A percentile compares a stretch with the other conserved stretches of the same genome.
These are phyloP conservation scores for Ophiostoma angusticollis DNA, from an alignment of 2,329 filamentous ascomycete species.

Conservation along the genomic window DNA sequence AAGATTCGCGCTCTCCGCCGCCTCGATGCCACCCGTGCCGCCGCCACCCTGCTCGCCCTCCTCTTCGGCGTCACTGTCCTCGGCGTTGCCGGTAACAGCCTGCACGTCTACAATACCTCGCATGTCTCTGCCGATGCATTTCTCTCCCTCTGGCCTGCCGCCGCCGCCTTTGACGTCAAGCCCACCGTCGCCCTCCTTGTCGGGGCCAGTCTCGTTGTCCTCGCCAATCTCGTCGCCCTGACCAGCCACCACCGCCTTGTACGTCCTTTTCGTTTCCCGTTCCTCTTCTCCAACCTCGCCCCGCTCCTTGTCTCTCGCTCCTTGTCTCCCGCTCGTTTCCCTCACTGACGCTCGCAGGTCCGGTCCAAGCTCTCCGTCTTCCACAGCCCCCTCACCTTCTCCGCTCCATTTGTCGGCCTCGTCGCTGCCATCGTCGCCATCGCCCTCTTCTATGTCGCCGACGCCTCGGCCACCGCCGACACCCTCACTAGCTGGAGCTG, in stretches of 20 bases:
- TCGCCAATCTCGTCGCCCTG: constrained; percentile 36
- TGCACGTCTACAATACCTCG: constrained; percentile 43
- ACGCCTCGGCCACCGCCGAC: constrained; percentile 37
- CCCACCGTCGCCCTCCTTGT: constrained; percentile 43
- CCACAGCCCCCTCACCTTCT: constrained; percentile 26
- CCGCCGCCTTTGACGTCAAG: constrained; percentile 36
- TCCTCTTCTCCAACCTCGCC: background rate
- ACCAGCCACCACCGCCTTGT: constrained; percentile 37
- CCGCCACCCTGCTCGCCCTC: constrained; percentile 36
- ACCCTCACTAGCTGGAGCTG: constrained; percentile 51
- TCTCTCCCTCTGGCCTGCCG: constrained; percentile 45
- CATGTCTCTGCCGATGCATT: constrained; percentile 24
- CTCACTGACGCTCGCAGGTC: constrained; percentile 21
- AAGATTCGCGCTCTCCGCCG: constrained; percentile 27
- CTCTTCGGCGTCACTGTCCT: constrained; percentile 39
- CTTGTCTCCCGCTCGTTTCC: background rate
- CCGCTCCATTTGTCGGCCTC: constrained; percentile 30
- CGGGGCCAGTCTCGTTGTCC: constrained; percentile 35
- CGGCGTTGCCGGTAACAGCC: constrained; percentile 39
- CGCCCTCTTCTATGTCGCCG: constrained; percentile 44
- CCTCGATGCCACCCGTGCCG: constrained; percentile 32
- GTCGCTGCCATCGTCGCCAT: constrained; percentile 38
- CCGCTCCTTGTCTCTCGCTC: background rate
- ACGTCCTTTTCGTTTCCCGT: constrained; percentile 20
- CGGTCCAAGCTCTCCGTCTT: constrained; percentile 20